These are phyloP conservation scores for Dalechampia spathulata DNA, from an alignment of 441 rosid genomes.

Conservation along the genomic window DNA sequence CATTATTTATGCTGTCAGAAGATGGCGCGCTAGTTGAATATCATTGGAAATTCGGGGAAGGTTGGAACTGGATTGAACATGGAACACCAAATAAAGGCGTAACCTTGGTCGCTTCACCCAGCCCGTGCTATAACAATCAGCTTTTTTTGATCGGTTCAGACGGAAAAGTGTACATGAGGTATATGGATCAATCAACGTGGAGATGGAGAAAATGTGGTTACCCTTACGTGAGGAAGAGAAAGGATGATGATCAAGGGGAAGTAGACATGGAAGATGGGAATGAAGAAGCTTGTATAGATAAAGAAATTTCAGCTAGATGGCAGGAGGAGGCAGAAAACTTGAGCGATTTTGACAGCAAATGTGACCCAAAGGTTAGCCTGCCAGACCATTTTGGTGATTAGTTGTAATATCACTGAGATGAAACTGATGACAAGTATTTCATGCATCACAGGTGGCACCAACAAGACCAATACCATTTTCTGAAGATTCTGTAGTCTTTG, in stretches of 20 bases:
- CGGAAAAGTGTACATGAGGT: conserved; percentile 54
- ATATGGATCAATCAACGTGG: conserved; percentile 47
- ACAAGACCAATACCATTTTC: conserved; percentile 62
- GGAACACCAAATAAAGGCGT: conserved; percentile 55
- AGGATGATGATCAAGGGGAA: conserved; percentile 14
- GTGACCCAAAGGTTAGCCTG: conserved; percentile 42
- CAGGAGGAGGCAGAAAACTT: conserved; percentile 26
- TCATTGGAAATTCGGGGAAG: conserved; percentile 52
- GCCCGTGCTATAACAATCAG: conserved; percentile 51
- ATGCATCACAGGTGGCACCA: conserved; percentile 39
- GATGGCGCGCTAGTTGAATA: conserved; percentile 63
- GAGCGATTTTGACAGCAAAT: conserved; percentile 22
- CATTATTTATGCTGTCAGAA: conserved; percentile 57
- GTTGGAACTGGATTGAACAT: conserved; percentile 73
- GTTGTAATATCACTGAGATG: conserved; percentile 1
- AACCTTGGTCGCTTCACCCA: conserved; percentile 41
- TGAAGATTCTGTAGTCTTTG: conserved; percentile 46
- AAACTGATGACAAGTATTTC: conserved; percentile 13
- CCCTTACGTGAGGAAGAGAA: conserved; percentile 24
- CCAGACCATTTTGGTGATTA: background rate
- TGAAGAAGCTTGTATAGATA: conserved; percentile 29
- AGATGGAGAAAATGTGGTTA: conserved; percentile 51
- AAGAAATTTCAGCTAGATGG: conserved; percentile 25
- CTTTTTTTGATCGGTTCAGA: conserved; percentile 56
- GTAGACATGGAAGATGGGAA: background rate